Evolutionary conservation across 306 rosid species (phyloP).

Genomic region (Mucuna pruriens): DNA sequence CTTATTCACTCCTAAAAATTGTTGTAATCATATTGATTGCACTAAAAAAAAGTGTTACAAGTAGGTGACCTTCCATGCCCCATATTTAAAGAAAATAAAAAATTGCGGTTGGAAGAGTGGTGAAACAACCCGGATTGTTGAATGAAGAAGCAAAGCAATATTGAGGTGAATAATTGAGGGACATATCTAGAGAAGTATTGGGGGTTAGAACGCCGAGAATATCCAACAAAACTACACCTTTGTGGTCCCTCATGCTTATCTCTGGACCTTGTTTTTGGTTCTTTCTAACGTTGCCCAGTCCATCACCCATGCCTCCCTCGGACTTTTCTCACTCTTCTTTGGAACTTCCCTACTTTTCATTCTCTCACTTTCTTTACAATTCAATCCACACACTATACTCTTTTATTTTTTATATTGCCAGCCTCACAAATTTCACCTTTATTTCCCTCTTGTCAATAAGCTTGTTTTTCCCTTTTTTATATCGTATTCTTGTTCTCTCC

Average conservation of each 20-base stretch:
- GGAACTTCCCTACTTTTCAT: constrained; percentile 29
- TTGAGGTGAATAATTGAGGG: constrained; percentile 41
- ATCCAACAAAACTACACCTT: constrained; percentile 46
- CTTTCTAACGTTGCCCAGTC: constrained; percentile 30
- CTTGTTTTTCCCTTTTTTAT: too few species aligned
- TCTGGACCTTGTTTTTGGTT: constrained; percentile 39
- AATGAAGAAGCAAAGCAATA: neutral
- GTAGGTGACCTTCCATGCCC: neutral
- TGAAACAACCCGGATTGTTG: neutral
- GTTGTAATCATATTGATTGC: neutral
- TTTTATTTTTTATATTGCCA: neutral
- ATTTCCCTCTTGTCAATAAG: constrained; percentile 4
- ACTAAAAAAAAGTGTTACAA: neutral
- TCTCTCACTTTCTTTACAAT: constrained; percentile 35
- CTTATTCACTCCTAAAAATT: too few species aligned
- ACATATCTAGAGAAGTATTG: constrained; percentile 39
- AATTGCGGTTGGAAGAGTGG: neutral
- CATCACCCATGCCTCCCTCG: constrained; percentile 30
- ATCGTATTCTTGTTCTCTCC: neutral
- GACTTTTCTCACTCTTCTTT: constrained; percentile 33
- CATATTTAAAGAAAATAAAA: neutral
- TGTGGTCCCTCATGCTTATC: constrained; percentile 60
- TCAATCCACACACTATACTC: neutral
- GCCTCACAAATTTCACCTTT: neutral
- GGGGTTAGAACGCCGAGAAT: constrained; percentile 47